Conservation (phyloP, 1,284 basidiomycete species). For the Ganoderma lingzhi region DNA sequence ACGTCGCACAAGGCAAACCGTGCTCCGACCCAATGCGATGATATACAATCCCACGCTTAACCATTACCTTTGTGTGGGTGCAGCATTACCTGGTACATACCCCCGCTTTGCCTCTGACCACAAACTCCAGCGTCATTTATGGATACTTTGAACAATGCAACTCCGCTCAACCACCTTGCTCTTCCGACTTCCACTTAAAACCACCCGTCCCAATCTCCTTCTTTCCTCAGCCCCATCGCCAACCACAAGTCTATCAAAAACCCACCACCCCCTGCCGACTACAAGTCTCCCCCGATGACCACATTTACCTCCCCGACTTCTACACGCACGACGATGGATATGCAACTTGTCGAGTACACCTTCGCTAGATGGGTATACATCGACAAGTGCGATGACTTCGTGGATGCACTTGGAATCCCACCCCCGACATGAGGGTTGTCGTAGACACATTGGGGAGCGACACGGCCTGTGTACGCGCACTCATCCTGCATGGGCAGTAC, state of each 20-base stretch:
- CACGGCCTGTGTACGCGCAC: neutral
- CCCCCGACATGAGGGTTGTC: neutral
- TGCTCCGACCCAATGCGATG: neutral
- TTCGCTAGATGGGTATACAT: neutral
- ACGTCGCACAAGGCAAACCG: neutral
- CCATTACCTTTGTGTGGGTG: neutral
- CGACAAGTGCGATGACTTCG: neutral
- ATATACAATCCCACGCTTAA: neutral
- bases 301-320: neutral
- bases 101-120: neutral
- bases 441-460: neutral
- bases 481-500: constrained; percentile 9
- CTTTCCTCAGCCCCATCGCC: neutral
- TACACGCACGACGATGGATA: neutral
- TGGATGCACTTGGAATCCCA: neutral
- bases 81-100: neutral
- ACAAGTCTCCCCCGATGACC: neutral
- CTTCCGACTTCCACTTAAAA: neutral
- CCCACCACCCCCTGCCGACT: neutral
- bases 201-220: neutral
- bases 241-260: neutral
- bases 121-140: neutral
- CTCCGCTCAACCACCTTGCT: neutral
- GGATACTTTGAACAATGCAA: neutral
- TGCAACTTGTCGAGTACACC: neutral